Base-by-base conservation (phyloP, 2,329 filamentous ascomycete genomes). In the Ceratocystis lukuohia region DNA sequence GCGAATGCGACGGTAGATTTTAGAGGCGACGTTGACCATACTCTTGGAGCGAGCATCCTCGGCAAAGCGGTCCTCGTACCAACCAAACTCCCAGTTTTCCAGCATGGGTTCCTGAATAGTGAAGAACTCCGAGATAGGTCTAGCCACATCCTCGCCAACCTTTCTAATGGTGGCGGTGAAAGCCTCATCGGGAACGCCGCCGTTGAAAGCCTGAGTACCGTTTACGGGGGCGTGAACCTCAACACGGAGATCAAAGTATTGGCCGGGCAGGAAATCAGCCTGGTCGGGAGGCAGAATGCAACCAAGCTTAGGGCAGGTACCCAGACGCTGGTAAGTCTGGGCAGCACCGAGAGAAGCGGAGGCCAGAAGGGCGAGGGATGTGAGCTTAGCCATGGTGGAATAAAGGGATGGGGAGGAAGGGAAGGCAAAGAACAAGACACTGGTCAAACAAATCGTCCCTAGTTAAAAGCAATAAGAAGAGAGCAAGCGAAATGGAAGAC, bases 1-100 rank as follows among this genome's bases (percentile, higher is more conserved):
- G 20, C 86, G 86, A 61, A 94, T 82, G 69, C 84, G 83, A 69
- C 90, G 83, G 78, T 91, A 94, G 37, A 84, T 85, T 76, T 91
- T 93, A 69, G 88, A 82, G 1, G 89, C 86, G 64, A 94, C 90
- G 69, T 91, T 89, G 75, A 95, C 90, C 22, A 91, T 72, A 1
- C 86, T 88, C 3, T 88, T 82, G 45, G 81, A 85, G 22, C 83
- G 77, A 2, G 84, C 84, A 71, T 92, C 89, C 72, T 85, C 78
- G 33, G 89, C 89, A 73, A 90, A 95, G 30, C 91, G 82, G 71
- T 95, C 88, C 78, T 93, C 90, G 72, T 83, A 93, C 88, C 88
- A 94, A n/a, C 80, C 81, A 73, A 94, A 94, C 70, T 85, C 82
- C 90, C 90, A 95, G 69, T 80, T 86, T 79, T 95, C 90, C 17